Percentiles rank a stretch among this genome's conserved stretches.
Conservation (phyloP, 2,329 filamentous ascomycete species). For the Aspergillus persii region DNA sequence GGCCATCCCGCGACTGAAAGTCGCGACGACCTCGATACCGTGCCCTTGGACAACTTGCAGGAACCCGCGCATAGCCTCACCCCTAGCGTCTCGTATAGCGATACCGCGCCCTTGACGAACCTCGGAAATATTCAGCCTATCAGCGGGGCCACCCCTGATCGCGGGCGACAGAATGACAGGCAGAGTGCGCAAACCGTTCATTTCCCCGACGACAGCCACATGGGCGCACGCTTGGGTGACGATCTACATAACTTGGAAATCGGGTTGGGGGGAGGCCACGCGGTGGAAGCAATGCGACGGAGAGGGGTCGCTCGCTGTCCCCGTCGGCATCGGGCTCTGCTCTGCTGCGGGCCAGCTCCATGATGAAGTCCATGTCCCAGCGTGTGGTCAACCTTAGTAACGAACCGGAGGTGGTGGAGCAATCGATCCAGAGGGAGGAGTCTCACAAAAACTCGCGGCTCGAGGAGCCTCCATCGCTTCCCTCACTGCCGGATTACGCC, state of each 20-base stretch:
- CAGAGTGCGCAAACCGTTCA: neutral
- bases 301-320: conserved; percentile 56
- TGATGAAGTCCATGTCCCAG: conserved; percentile 86
- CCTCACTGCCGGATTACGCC: conserved; percentile 47
- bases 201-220: conserved; percentile 19
- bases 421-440: conserved; percentile 60
- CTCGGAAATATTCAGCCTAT: conserved; percentile 56
- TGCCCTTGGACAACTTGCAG: conserved; percentile 35
- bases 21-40: conserved; percentile 29
- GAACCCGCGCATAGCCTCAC: conserved; percentile 56
- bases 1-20: conserved; percentile 20
- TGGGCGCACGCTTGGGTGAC: conserved; percentile 57
- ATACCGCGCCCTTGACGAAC: conserved; percentile 60
- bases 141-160: conserved; percentile 43
- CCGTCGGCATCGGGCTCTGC: conserved; percentile 61
- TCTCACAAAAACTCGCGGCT: conserved; percentile 52
- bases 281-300: conserved; percentile 52
- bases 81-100: conserved; percentile 50
- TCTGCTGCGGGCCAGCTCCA: conserved; percentile 68
- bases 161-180: conserved; percentile 9
- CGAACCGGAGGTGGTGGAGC: conserved; percentile 79
- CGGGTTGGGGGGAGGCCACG: conserved; percentile 52
- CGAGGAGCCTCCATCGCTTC: conserved; percentile 52
- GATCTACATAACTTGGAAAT: conserved; percentile 61
- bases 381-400: conserved; percentile 97